phyloP scores from a whole-genome alignment of 1,139 yeast genomes.

The Yamadazyma kanchanaburiensis region DNA sequence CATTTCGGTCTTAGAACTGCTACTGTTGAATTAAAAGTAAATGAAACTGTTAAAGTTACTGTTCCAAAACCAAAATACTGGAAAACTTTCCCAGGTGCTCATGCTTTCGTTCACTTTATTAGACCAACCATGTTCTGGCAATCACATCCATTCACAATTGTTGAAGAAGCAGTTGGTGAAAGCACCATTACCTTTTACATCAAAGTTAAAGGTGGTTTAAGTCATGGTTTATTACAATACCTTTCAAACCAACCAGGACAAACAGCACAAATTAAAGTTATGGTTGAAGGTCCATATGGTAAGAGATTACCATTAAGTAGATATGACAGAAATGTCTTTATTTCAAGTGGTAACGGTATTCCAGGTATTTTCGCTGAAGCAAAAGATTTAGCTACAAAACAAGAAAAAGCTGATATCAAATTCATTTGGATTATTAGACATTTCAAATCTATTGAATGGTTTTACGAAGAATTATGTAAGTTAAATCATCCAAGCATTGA shows the following conservation, averaged over 20 bases:
- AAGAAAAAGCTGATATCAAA: slow-evolving; percentile 16
- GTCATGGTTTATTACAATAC: slow-evolving; percentile 39
- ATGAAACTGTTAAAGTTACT: slow-evolving; percentile 41
- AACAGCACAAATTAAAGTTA: slow-evolving; percentile 28
- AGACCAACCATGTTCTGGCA: slow-evolving; percentile 50
- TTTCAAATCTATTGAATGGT: slow-evolving; percentile 49
- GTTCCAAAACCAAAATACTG: slow-evolving; percentile 34
- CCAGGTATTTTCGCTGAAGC: slow-evolving; percentile 47
- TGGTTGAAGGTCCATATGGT: slow-evolving; percentile 46
- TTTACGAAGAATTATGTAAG: slow-evolving; percentile 36
- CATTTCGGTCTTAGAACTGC: slow-evolving; percentile 52
- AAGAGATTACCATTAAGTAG: slow-evolving; percentile 31
- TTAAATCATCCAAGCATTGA: slow-evolving; percentile 21
- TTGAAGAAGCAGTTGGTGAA: slow-evolving; percentile 28
- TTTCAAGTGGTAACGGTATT: slow-evolving; percentile 75
- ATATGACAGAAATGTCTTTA: slow-evolving; percentile 51
- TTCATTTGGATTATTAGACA: slow-evolving; percentile 38
- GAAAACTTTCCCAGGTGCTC: slow-evolving; percentile 39
- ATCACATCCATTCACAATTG: slow-evolving; percentile 55
- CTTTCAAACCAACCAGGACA: slow-evolving; percentile 47
- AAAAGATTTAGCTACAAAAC: slow-evolving; percentile 18
- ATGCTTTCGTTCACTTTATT: slow-evolving; percentile 38
- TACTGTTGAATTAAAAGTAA: slow-evolving; percentile 42
- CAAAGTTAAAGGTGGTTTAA: slow-evolving; percentile 43
- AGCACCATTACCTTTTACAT: slow-evolving; percentile 32